phyloP scores from a whole-genome alignment of 495 filamentous ascomycete genomes.

The Aspergillus diversus region DNA sequence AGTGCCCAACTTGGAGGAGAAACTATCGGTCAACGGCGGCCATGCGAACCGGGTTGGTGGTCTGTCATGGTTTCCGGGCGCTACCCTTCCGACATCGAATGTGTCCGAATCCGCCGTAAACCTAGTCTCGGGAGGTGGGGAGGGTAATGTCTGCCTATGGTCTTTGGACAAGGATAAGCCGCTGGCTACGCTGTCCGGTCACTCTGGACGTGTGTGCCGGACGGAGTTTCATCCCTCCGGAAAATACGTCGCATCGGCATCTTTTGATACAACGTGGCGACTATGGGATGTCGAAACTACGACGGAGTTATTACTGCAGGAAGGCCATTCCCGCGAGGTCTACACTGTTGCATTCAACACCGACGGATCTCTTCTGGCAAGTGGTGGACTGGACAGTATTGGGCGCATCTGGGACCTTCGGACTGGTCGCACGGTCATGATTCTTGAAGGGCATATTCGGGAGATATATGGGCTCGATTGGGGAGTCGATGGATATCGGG shows the following conservation, averaged over 20 bases:
- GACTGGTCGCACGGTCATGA: slow-evolving; percentile 93
- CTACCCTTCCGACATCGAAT: slow-evolving; percentile 70
- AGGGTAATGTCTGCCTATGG: slow-evolving; percentile 91
- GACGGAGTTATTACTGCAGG: slow-evolving; percentile 84
- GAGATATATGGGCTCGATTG: slow-evolving; percentile 93
- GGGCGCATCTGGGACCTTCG: slow-evolving; percentile 97
- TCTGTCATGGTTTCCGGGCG: slow-evolving; percentile 83
- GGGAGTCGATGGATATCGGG: slow-evolving; percentile 85
- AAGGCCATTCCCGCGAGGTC: slow-evolving; percentile 92
- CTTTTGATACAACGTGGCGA: slow-evolving; percentile 95
- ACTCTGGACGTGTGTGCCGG: slow-evolving; percentile 83
- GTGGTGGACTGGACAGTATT: slow-evolving; percentile 89
- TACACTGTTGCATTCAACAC: slow-evolving; percentile 86
- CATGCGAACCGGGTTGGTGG: slow-evolving; percentile 89
- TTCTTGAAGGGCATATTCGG: slow-evolving; percentile 90
- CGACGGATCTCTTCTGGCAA: slow-evolving; percentile 88
- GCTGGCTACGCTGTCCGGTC: slow-evolving; percentile 79
- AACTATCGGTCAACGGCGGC: slow-evolving; percentile 65
- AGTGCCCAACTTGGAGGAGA: slow-evolving; percentile 80
- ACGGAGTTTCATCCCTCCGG: slow-evolving; percentile 96
- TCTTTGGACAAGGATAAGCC: slow-evolving; percentile 82
- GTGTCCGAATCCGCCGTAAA: slow-evolving; percentile 78
- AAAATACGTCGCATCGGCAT: slow-evolving; percentile 87
- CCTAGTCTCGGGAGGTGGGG: slow-evolving; percentile 87
- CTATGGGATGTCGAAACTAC: slow-evolving; percentile 91